A percentile compares a stretch with the other conserved stretches of the same genome.
phyloP scores from a whole-genome alignment of 179 eudicot genomes.

The Vitellaria paradoxa region DNA sequence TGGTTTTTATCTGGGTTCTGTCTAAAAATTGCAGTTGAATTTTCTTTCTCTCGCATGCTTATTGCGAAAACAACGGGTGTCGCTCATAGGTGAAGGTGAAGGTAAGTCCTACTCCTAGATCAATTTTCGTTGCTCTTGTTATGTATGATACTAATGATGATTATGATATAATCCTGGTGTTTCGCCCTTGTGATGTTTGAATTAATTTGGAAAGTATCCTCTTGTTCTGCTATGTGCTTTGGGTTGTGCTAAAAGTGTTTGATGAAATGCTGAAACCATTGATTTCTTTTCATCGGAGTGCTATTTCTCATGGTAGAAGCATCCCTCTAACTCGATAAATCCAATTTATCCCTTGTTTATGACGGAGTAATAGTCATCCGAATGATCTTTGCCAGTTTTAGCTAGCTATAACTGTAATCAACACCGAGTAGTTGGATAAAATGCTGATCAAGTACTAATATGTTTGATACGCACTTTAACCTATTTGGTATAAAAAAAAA shows the following conservation, averaged over 20 bases:
- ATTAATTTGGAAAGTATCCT: neutral
- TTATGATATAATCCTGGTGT: too few relatives aligned
- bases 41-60: too few relatives aligned
- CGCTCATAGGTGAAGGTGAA: too few relatives aligned
- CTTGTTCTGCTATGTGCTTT: neutral
- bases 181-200: neutral
- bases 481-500: too few relatives aligned
- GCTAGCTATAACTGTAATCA: neutral
- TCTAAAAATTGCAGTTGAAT: too few relatives aligned
- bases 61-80: too few relatives aligned
- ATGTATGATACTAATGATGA: too few relatives aligned
- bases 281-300: too few relatives aligned
- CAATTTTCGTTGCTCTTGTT: neutral
- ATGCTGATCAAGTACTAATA: too few relatives aligned
- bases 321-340: neutral
- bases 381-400: neutral
- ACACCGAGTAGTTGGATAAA: neutral
- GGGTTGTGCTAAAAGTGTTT: neutral
- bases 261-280: neutral
- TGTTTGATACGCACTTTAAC: too few relatives aligned
- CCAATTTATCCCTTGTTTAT: neutral
- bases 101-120: neutral
- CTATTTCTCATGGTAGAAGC: neutral
- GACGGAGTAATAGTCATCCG: too few relatives aligned
- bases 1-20: too few relatives aligned